Conservation (phyloP, 2,329 filamentous ascomycete species). For the Raffaelea arxii region DNA sequence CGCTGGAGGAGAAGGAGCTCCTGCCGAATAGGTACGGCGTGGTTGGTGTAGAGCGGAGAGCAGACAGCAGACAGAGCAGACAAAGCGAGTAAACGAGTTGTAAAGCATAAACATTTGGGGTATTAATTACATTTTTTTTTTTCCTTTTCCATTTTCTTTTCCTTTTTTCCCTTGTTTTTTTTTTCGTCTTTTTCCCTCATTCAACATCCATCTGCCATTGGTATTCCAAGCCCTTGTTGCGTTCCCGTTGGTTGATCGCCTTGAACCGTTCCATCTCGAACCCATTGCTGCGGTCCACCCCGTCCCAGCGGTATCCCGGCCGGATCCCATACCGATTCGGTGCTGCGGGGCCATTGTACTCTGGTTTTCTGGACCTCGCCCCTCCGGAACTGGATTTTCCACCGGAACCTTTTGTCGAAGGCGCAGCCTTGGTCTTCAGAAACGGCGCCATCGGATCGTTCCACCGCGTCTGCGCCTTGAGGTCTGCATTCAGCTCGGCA, state of each 20-base stretch:
- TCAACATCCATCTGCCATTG: conserved; percentile 96
- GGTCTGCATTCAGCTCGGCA: conserved; percentile 70
- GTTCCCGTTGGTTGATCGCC: conserved; percentile 66
- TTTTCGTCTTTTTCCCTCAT: conserved; percentile 27
- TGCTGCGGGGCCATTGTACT: conserved; percentile 70
- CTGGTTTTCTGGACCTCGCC: conserved; percentile 36
- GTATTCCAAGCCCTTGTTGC: conserved; percentile 75
- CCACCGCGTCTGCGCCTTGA: conserved; percentile 72
- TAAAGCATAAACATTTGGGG: not conserved
- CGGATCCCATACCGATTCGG: conserved; percentile 92
- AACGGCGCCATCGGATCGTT: conserved; percentile 89
- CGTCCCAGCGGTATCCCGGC: conserved; percentile 93
- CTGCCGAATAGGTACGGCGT: not conserved
- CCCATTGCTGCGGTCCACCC: conserved; percentile 85
- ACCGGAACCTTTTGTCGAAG: conserved; percentile 15
- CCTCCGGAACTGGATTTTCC: not conserved
- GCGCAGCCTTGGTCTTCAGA: conserved; percentile 35
- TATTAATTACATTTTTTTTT: not conserved
- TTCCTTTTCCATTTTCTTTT: not conserved
- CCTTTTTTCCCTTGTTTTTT: not conserved
- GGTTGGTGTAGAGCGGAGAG: not conserved
- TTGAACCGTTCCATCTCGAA: conserved; percentile 93
- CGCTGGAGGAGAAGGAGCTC: no score
- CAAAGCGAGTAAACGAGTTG: not conserved
- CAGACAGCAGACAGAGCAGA: not conserved